These are phyloP conservation scores for Fusarium sp. DNA, from an alignment of 2,329 filamentous ascomycete species.

Conservation along the genomic window DNA sequence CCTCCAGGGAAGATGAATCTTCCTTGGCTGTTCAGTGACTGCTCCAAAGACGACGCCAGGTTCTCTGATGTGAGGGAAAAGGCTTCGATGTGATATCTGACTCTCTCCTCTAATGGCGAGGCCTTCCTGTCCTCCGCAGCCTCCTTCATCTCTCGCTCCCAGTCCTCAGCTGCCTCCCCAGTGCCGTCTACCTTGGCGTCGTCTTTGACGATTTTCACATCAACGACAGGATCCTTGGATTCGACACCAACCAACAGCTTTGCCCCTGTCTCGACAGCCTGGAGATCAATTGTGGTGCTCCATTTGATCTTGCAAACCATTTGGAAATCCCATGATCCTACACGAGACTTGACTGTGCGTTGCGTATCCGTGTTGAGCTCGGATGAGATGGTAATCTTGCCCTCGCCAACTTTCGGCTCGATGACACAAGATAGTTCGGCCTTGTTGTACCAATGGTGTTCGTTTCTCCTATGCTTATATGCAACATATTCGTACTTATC, in stretches of 20 bases:
- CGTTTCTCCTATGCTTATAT: neutral
- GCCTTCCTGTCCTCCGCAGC: neutral
- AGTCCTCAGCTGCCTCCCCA: neutral
- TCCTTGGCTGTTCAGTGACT: neutral
- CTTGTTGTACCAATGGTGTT: neutral
- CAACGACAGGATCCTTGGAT: neutral
- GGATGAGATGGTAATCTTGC: neutral
- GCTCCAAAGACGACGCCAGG: neutral
- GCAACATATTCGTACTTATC: neutral
- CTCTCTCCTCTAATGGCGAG: neutral
- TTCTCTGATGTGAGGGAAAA: neutral
- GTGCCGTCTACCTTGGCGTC: neutral
- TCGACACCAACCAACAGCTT: neutral
- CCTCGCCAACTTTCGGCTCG: neutral
- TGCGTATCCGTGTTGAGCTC: neutral
- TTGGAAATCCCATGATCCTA: neutral
- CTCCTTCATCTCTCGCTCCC: neutral
- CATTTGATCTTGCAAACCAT: neutral
- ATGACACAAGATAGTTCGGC: neutral
- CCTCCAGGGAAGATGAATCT: neutral
- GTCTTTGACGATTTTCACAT: neutral
- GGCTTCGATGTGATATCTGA: neutral
- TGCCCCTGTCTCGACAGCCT: neutral
- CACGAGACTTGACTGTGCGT: neutral
- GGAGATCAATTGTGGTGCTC: neutral